Percentiles rank a stretch among this genome's conserved stretches.
phyloP scores from a whole-genome alignment of 257 asterid species.

The Rehmannia glutinosa region DNA sequence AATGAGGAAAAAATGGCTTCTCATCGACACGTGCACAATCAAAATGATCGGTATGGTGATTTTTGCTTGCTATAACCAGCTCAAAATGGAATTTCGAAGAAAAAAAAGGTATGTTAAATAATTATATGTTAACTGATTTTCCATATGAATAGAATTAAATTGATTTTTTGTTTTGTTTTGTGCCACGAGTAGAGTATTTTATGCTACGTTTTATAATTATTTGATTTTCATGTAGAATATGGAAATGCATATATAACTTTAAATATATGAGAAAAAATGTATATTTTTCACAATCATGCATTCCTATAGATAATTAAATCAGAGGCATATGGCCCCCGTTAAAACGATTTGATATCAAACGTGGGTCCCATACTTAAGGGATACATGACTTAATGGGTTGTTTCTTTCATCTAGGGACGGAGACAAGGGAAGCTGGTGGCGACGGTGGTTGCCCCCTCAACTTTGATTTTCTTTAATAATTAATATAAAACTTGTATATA shows the following conservation, averaged over 20 bases:
- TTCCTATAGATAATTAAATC: not conserved
- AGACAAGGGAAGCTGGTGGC: too few relatives aligned
- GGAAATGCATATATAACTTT: too few relatives aligned
- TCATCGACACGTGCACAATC: too few relatives aligned
- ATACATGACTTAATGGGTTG: not conserved
- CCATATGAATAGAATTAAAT: too few relatives aligned
- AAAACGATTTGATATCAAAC: not conserved
- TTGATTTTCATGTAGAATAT: too few relatives aligned
- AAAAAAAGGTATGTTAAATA: not conserved
- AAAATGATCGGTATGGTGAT: too few relatives aligned
- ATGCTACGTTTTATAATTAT: not conserved
- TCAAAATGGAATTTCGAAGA: not conserved
- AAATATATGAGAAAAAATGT: not conserved
- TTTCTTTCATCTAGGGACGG: conserved; percentile 1
- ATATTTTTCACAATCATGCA: not conserved
- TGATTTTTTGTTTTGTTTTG: too few relatives aligned
- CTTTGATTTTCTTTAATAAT: too few relatives aligned
- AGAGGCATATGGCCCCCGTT: not conserved
- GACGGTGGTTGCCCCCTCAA: too few relatives aligned
- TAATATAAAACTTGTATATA: too few relatives aligned
- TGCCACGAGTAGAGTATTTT: not conserved
- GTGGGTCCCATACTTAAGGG: conserved; percentile 3
- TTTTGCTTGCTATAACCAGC: too few relatives aligned
- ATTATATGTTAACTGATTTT: too few relatives aligned
- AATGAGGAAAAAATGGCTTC: conserved; percentile 13